Evolutionary conservation across 495 filamentous ascomycete species (phyloP).

Genomic region (Tuber microsphaerosporum): DNA sequence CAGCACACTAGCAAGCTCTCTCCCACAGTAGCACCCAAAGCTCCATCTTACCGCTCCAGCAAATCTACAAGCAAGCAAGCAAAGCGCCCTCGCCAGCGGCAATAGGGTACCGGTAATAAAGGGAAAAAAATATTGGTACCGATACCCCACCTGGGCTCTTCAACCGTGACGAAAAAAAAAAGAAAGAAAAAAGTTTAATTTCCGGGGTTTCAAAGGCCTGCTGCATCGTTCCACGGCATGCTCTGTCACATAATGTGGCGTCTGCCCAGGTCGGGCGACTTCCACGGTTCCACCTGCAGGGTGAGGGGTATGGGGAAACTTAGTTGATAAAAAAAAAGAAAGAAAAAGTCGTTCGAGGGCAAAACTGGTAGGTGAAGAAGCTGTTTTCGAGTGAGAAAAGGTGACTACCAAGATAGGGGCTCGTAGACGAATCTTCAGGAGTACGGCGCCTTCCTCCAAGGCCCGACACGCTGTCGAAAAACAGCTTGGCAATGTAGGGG

Average conservation of each 20-base stretch:
- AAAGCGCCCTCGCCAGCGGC: neutral
- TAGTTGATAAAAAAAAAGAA: neutral
- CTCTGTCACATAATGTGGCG: neutral
- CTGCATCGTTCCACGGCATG: neutral
- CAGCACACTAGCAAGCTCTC: too few species aligned
- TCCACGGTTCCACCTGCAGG: too few species aligned
- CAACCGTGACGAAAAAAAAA: neutral
- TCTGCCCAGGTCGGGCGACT: too few species aligned
- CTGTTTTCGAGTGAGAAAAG: neutral
- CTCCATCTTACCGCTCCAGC: neutral
- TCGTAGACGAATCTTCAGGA: neutral
- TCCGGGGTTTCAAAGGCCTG: neutral
- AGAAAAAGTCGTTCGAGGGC: neutral
- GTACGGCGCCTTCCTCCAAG: too few species aligned
- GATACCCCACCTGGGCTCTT: neutral
- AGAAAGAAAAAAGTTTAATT: constrained; percentile 4
- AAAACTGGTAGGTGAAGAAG: neutral
- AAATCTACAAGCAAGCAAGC: neutral
- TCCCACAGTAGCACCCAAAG: too few species aligned
- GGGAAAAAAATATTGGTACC: neutral
- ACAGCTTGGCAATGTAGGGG: neutral
- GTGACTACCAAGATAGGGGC: neutral
- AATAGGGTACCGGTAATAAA: neutral
- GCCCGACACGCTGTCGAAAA: neutral
- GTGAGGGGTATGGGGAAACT: neutral